A percentile compares a stretch with the other conserved stretches of the same genome.
Evolutionary conservation across 441 rosid species (phyloP).

Genomic region (Bruguiera hainesii): DNA sequence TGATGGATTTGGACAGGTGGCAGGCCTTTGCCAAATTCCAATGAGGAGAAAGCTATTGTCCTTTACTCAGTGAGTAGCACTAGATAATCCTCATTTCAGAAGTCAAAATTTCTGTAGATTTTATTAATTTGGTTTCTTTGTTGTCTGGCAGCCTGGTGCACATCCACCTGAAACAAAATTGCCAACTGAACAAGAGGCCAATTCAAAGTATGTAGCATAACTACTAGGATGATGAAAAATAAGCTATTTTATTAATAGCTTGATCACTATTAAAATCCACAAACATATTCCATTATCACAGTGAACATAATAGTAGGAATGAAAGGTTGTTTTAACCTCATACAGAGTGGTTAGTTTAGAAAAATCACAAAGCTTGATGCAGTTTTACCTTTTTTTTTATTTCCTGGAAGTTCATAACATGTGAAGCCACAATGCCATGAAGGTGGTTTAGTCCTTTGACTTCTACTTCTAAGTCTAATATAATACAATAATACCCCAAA

Average conservation of each 20-base stretch:
- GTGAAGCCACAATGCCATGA: conserved; percentile 1
- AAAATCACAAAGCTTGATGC: conserved; percentile 4
- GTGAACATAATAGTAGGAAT: no score
- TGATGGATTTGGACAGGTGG: conserved; percentile 45
- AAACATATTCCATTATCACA: neutral
- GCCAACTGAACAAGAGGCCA: conserved; percentile 43
- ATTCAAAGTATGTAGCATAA: conserved; percentile 61
- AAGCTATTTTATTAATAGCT: neutral
- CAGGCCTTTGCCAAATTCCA: conserved; percentile 39
- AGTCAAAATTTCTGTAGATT: conserved; percentile 7
- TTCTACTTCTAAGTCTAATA: neutral
- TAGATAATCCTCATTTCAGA: conserved; percentile 13
- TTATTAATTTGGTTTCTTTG: conserved; percentile 22
- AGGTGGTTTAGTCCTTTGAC: conserved; percentile 4
- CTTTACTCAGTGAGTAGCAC: conserved; percentile 60
- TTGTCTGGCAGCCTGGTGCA: conserved; percentile 63
- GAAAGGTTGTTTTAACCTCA: neutral
- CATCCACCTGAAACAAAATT: conserved; percentile 56
- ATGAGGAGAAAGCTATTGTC: conserved; percentile 85
- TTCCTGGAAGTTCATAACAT: conserved; percentile 8
- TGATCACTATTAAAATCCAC: neutral
- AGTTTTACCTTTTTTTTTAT: conserved; percentile 3
- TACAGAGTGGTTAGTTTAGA: conserved; percentile 1
- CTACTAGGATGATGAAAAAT: conserved; percentile 7
- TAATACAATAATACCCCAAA: neutral